Base-by-base conservation (phyloP, 1,139 yeast genomes). In the Zygosaccharomyces pseudobailii region DNA sequence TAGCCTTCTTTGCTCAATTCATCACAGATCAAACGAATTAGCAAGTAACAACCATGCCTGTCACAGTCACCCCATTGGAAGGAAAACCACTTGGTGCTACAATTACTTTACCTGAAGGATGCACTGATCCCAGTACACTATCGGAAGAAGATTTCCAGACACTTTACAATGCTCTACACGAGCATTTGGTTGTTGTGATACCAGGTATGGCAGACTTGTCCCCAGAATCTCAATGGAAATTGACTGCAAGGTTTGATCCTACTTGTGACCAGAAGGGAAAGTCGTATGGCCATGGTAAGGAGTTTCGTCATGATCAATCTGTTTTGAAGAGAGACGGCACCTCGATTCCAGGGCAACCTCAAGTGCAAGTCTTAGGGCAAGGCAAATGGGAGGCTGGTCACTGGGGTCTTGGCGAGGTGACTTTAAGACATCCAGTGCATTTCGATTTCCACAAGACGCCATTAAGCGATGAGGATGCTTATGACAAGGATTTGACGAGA, bases 281-380 rank as follows among this genome's bases (percentile, higher is more conserved):
- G 36, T 78, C 78, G 20, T 87, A 87, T 57, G 96, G 96, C 34
- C 96, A 87, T 59, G 88, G 92, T 47, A 84, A 85, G 63, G 86
- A 85, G 53, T 86, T 87, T 68, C 81, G 92, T 62, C 90, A 87
- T 60, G 76, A 78, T 47, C 79, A 84, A 58, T 82, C 90, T 3
- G 87, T 87, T 27, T 75, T 87, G 53, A 80, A 80, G 54, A 85
- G 84, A 61, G 96, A 87, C 60, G 95, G 95, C 36, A 76, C 78
- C 49, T 77, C 89, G 3, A 87, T 87, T 36, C 89, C 90, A 45
- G 67, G 73, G 43, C 90, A 86, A 63, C 95, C 96, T 3, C 95
- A 87, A 65, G 95, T 87, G 22, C 94, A 87, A 70, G 85, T 87
- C 58, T 77, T 87, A 50, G 96, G 96, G 33, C 90, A 87, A 62